Conservation (phyloP, 257 asterid species). For the Ocimum tenuiflorum region DNA sequence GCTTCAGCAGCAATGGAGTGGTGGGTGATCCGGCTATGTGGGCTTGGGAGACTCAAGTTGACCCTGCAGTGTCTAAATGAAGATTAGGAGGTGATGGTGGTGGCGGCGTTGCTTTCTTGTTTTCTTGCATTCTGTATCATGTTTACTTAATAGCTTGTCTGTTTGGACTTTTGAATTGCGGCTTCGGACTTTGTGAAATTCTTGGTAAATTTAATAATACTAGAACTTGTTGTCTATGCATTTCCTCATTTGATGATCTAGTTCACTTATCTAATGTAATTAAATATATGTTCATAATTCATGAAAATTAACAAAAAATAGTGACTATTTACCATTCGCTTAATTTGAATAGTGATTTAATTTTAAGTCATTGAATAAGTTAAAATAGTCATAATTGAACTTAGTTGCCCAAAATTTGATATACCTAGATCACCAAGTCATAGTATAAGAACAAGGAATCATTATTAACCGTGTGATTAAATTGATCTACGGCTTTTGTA, state of each 20-base stretch:
- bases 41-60: slow-evolving; percentile 55
- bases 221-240: no score
- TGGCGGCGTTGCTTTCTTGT: neutral
- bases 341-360: no score
- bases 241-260: neutral
- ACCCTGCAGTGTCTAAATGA: no score
- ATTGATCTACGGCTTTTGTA: no score
- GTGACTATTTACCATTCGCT: no score
- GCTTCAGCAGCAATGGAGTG: slow-evolving; percentile 33
- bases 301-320: no score
- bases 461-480: no score
- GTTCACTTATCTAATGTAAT: no score
- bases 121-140: neutral
- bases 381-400: neutral
- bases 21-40: slow-evolving; percentile 45
- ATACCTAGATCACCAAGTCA: no score
- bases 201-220: neutral
- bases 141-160: neutral
- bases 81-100: neutral
- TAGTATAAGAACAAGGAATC: no score
- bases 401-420: no score
- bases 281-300: no score
- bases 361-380: neutral
- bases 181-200: neutral
- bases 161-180: neutral